Percentiles rank a stretch among this genome's conserved stretches.
Conservation (phyloP, 306 rosid genomes). For the Cucumis cinereus region DNA sequence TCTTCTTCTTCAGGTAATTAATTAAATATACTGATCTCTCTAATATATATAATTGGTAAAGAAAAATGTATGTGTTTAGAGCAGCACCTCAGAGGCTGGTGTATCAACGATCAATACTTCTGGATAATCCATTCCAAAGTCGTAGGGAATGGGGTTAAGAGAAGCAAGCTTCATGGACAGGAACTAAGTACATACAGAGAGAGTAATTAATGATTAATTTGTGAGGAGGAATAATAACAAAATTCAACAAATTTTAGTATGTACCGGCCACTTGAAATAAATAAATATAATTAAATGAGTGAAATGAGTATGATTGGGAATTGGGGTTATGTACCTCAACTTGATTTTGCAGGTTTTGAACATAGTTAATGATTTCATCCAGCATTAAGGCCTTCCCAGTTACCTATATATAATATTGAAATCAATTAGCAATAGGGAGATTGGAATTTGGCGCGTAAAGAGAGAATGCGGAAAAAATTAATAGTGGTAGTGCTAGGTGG, state of each 20-base stretch:
- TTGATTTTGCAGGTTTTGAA: slow-evolving; percentile 80
- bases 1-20: neutral
- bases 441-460: too few species aligned
- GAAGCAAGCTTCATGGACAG: slow-evolving; percentile 85
- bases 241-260: too few species aligned
- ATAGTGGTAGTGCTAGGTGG: neutral
- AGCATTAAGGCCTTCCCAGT: slow-evolving; percentile 90
- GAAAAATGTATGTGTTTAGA: neutral
- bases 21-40: too few species aligned
- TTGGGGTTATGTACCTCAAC: slow-evolving; percentile 53
- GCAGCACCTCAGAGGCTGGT: neutral
- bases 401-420: slow-evolving; percentile 22
- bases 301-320: too few species aligned
- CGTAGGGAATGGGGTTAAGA: slow-evolving; percentile 46
- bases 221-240: neutral
- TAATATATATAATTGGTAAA: too few species aligned
- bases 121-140: slow-evolving; percentile 36
- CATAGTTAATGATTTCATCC: slow-evolving; percentile 76
- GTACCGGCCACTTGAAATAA: too few species aligned
- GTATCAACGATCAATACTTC: neutral
- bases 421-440: too few species aligned
- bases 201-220: neutral
- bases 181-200: slow-evolving; percentile 27
- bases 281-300: neutral
- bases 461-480: neutral